These are phyloP conservation scores for Haplosporangium sp. DNA, from an alignment of 371 early-diverging fungal species.

Conservation along the genomic window DNA sequence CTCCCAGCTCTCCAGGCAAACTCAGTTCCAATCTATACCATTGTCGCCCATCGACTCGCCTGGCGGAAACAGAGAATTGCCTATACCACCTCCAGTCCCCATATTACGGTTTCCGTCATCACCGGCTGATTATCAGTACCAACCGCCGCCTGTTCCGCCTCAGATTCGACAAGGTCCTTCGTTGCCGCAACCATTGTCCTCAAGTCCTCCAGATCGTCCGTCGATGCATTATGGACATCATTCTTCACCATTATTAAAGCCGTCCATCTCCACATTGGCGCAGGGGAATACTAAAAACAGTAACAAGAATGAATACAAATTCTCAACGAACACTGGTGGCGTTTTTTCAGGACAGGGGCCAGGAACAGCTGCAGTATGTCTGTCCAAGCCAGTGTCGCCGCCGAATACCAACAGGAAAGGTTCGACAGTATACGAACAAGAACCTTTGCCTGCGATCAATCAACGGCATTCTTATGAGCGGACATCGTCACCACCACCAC, in stretches of 20 bases:
- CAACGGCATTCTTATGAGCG: constrained; percentile 2
- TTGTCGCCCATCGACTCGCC: constrained; percentile 43
- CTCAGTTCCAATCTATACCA: constrained; percentile 53
- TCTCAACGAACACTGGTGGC: constrained; percentile 2
- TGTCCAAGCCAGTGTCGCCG: constrained; percentile 12
- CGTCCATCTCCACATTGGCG: constrained; percentile 1
- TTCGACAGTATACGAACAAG: background rate
- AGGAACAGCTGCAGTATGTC: constrained; percentile 11
- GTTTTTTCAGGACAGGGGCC: background rate
- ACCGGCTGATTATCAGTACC: constrained; percentile 3
- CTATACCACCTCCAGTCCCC: constrained; percentile 6
- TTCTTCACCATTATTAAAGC: background rate
- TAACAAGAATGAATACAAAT: constrained; percentile 1
- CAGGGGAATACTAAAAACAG: background rate
- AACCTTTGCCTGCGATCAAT: background rate
- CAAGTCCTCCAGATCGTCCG: constrained; percentile 6
- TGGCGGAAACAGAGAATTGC: constrained; percentile 16
- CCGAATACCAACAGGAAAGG: background rate
- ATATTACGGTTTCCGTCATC: constrained; percentile 17
- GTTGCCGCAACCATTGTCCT: background rate
- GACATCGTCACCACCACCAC: background rate
- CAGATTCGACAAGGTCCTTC: constrained; percentile 3
- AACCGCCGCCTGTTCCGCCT: background rate
- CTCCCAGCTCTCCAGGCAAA: constrained; percentile 33
- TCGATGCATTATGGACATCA: constrained; percentile 18